These are phyloP conservation scores for Capsella bursapastoris DNA, from an alignment of 345 rosid genomes.

Conservation along the genomic window DNA sequence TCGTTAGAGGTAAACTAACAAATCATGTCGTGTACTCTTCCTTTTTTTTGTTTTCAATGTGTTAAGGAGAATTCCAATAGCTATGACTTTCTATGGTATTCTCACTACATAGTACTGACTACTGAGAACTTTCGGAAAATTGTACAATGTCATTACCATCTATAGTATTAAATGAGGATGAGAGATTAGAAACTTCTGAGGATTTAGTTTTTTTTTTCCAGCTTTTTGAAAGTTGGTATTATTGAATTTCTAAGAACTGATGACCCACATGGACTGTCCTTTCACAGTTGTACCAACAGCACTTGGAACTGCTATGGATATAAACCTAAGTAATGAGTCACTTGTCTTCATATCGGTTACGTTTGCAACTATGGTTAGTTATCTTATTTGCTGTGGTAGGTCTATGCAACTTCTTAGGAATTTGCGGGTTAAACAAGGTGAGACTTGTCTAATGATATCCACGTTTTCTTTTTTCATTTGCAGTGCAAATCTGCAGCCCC, in stretches of 20 bases:
- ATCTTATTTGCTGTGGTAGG: constrained; percentile 32
- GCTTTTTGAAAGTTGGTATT: constrained; percentile 39
- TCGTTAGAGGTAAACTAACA: constrained; percentile 65
- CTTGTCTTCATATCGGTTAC: constrained; percentile 98
- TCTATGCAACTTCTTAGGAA: constrained; percentile 21
- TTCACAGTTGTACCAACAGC: constrained; percentile 99
- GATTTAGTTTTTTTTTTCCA: constrained; percentile 19
- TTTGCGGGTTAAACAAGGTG: constrained; percentile 19
- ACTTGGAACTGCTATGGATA: constrained; percentile 95
- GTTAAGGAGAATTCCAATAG: constrained; percentile 12
- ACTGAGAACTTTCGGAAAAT: constrained; percentile 13
- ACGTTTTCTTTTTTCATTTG: constrained; percentile 30
- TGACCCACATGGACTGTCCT: constrained; percentile 87
- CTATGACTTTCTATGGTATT: constrained; percentile 11
- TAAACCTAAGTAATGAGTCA: constrained; percentile 94
- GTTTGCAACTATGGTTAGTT: constrained; percentile 96
- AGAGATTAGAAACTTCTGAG: constrained; percentile 17
- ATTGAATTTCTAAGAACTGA: constrained; percentile 72
- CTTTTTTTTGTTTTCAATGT: background rate
- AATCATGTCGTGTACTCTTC: background rate
- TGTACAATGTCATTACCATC: constrained; percentile 9
- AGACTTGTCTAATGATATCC: constrained; percentile 30
- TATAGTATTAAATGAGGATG: constrained; percentile 1
- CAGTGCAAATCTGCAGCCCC: constrained; percentile 99
- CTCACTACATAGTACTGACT: constrained; percentile 7